phyloP scores from a whole-genome alignment of 2,329 filamentous ascomycete species.

The Aspergillus arachidicola region DNA sequence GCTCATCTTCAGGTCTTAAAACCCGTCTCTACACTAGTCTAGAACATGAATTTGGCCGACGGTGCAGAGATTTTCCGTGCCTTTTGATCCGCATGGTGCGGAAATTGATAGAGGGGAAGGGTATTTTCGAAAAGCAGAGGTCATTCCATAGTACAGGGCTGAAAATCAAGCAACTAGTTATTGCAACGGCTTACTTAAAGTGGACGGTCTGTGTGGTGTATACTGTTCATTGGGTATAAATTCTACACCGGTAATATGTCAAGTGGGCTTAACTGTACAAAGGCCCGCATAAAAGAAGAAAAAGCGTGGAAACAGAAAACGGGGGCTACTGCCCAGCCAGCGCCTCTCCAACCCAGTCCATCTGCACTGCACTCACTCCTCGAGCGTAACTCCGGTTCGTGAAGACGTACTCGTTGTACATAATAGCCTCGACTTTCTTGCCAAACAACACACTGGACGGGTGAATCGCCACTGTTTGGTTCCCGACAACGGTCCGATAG shows the following conservation, averaged over 20 bases:
- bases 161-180: too few relatives aligned
- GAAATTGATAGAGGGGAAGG: too few relatives aligned
- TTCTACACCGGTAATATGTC: background rate
- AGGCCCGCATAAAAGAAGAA: background rate
- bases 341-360: constrained; percentile 63
- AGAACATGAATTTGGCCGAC: too few relatives aligned
- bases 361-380: constrained; percentile 63
- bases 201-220: background rate
- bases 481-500: constrained; percentile 63
- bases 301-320: background rate
- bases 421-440: constrained; percentile 62
- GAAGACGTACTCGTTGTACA: constrained; percentile 68
- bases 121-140: background rate
- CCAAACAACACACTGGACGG: constrained; percentile 63
- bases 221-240: constrained; percentile 1
- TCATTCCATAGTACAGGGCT: background rate
- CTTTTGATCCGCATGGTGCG: too few relatives aligned
- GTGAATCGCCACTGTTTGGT: constrained; percentile 65
- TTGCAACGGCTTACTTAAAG: background rate
- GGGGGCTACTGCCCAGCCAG: constrained; percentile 28
- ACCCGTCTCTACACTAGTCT: too few relatives aligned
- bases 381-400: constrained; percentile 66
- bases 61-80: too few relatives aligned
- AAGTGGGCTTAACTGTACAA: background rate
- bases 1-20: too few relatives aligned